phyloP scores from a whole-genome alignment of 768 basidiomycete genomes.

The Lactarius tabidus region DNA sequence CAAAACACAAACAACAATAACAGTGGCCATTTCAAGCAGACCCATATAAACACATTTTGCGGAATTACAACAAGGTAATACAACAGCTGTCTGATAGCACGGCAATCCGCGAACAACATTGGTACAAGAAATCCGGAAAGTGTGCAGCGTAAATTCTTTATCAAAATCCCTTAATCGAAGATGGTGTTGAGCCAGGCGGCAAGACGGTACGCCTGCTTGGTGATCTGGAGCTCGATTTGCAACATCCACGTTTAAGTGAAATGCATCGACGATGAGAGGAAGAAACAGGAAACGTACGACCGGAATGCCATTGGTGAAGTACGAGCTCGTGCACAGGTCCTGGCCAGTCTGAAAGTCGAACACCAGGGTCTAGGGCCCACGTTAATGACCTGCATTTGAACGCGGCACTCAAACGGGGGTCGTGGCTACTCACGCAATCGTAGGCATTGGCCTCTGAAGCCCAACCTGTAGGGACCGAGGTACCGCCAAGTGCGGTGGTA shows the following conservation, averaged over 20 bases:
- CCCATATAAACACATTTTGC: not conserved
- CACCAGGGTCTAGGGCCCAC: too few species aligned
- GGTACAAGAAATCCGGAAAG: not conserved
- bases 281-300: slow-evolving; percentile 18
- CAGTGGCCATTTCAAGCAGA: not conserved
- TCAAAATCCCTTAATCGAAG: slow-evolving; percentile 20
- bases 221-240: slow-evolving; percentile 32
- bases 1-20: not conserved
- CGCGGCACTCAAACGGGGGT: not conserved
- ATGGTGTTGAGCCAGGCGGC: slow-evolving; percentile 29
- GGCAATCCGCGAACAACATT: not conserved
- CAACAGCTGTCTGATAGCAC: not conserved
- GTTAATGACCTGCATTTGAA: too few species aligned
- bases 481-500: slow-evolving; percentile 29
- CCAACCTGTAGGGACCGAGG: slow-evolving; percentile 32
- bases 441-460: slow-evolving; percentile 31
- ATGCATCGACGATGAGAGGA: not conserved
- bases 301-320: too few species aligned
- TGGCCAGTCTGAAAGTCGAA: too few species aligned
- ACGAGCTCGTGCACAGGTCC: too few species aligned
- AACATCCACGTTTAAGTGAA: not conserved
- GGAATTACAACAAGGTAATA: not conserved
- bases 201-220: slow-evolving; percentile 30
- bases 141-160: not conserved
- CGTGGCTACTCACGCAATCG: slow-evolving; percentile 29